Evolutionary conservation across 2,329 filamentous ascomycete genomes (phyloP), one percentile per base, ranked within the genome.

Genomic region (Colletotrichum theobromicola): DNA sequence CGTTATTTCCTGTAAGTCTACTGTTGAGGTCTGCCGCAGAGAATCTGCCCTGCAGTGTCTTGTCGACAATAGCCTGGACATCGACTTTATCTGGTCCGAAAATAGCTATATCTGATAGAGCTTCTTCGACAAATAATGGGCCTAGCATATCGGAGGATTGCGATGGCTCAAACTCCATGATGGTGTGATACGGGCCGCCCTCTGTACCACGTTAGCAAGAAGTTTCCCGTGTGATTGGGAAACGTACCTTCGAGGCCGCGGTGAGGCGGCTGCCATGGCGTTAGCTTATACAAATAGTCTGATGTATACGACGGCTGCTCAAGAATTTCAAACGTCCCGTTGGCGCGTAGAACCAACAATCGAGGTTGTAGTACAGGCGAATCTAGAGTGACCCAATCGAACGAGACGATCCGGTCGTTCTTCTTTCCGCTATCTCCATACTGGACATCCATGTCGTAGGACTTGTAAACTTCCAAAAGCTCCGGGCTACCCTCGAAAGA

Each of bases 371-470:
- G 79, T 16, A 87, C 86, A 5, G 90, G 85, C 5, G 89, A 90
- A 13, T 88, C 86, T 61, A 92, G 84, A 5, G 90, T 92, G 12
- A 93, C 84, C 91, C 92, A 93, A 79, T 93, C 92, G 80, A 93
- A 93, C 0, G 91, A 93, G 9, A 93, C 90, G 35, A 93, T 92
- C 24, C 90, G 88, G 70, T 93, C 90, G 77, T 88, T 87, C 80
- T 89, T 89, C 76, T 87, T 85, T 35, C 85, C 84, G 35, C 85
- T 83, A 65, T 90, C 88, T 30, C 86, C 84, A 77, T 89, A 92
- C 21, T 88, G 86, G 63, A 91, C 88, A 77, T 93, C 90, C 83
- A 93, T 88, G 78, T 93, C 91, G 76, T 90, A 87, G 2, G 91
- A 92, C 72, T 86, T 89, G 58, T 88, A 86, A 15, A 92, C 89